A percentile compares a stretch with the other conserved stretches of the same genome.
phyloP scores from a whole-genome alignment of 2,329 filamentous ascomycete genomes.

The Onygena corvina region DNA sequence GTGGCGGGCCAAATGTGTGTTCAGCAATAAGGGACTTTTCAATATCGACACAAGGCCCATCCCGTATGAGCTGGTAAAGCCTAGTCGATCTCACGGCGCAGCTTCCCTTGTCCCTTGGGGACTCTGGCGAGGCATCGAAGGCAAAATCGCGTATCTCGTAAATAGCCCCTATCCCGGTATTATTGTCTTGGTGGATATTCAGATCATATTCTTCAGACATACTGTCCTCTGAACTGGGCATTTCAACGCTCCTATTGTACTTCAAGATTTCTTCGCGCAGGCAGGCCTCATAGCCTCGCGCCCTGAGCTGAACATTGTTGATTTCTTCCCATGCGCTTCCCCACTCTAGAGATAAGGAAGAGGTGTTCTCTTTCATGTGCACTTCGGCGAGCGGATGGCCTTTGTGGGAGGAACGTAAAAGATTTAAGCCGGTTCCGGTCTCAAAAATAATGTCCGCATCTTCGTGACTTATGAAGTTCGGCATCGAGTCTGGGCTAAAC shows the following conservation, averaged over 20 bases:
- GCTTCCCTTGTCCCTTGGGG: not conserved
- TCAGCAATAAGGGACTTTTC: conserved; percentile 14
- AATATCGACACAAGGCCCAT: conserved; percentile 17
- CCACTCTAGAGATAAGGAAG: conserved; percentile 53
- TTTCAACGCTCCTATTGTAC: conserved; percentile 23
- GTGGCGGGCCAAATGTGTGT: conserved; percentile 28
- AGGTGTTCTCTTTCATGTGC: conserved; percentile 36
- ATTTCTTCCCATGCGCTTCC: conserved; percentile 61
- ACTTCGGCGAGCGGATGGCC: conserved; percentile 53
- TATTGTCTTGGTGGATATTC: not conserved
- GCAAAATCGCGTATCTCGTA: conserved; percentile 10
- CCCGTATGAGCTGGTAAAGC: conserved; percentile 22
- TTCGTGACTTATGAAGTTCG: conserved; percentile 58
- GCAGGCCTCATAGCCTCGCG: conserved; percentile 33
- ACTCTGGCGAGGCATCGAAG: not conserved
- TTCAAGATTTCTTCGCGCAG: conserved; percentile 30
- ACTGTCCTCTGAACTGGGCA: not conserved
- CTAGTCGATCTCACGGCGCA: conserved; percentile 17
- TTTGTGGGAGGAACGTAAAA: conserved; percentile 58
- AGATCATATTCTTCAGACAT: not conserved
- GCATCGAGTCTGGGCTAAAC: conserved; percentile 45
- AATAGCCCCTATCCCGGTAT: conserved; percentile 6
- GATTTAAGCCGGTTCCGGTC: conserved; percentile 61
- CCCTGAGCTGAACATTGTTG: conserved; percentile 49
- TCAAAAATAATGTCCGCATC: conserved; percentile 64